Base-by-base conservation (phyloP, 2,329 filamentous ascomycete genomes). In the Aspergillus sp. region DNA sequence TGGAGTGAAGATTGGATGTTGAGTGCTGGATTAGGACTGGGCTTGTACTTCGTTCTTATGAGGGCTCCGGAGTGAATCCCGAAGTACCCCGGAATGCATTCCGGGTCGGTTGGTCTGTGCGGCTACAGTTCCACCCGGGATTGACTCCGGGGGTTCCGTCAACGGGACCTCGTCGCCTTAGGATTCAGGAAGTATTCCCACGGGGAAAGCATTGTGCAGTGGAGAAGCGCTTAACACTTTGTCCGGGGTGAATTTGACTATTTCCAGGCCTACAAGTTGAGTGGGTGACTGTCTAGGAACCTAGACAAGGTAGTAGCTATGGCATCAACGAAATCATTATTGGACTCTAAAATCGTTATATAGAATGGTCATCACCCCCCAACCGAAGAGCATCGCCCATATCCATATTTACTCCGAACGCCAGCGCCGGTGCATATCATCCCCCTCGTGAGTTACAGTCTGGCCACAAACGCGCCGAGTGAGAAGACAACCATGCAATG, bases 301-400 rank as follows among this genome's bases (percentile, higher is more conserved):
- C 6, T 9, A 9, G 7, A 9, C 26, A 29, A 29, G 7, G 26
- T 6, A 29, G 7, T 2, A 29, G 7, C 2, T 29, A 29, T 29
- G 26, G 26, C 32, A 36, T 46, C 42, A 46, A 46, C 42, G 39
- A 47, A 20, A 47, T 47, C 45, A 47, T 47, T 47, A 47, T 47
- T 47, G 45, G 16, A 14, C 57, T 69, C 71, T 72, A 71, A 64
- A 58, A 69, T 73, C 71, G 70, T 73, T 72, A 73, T 73, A 69
- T 71, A 74, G 63, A 60, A 69, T 69, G 67, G 55, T 67, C 67
- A 65, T 63, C 61, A 39, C 55, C 56, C 62, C 60, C 32, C 56
- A 46, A 57, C 50, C 58, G 47, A 56, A 59, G 47, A 62, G 56
- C 58, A 57, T 63, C 26, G 54, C 52, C 51, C 61, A 62, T 56